A percentile compares a stretch with the other conserved stretches of the same genome.
Conservation (phyloP, 2,329 filamentous ascomycete genomes). For the Aspergillus sp. region DNA sequence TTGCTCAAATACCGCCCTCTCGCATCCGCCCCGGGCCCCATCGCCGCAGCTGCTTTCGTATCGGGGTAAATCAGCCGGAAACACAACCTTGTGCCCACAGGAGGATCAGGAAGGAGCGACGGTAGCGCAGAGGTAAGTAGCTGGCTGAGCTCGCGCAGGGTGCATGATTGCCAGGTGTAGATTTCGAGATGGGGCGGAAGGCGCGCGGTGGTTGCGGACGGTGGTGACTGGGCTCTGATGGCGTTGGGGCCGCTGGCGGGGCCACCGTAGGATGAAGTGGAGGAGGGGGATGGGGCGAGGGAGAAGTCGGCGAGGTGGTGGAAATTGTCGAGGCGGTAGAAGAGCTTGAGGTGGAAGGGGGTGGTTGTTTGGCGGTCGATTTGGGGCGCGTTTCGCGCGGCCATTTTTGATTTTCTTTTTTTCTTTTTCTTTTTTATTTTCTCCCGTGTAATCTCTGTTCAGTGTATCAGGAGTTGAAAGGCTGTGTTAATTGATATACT, state of each 20-base stretch:
- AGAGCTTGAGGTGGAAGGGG: conserved; percentile 79
- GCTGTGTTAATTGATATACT: no score
- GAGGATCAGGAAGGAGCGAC: conserved; percentile 62
- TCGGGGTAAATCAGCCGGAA: conserved; percentile 85
- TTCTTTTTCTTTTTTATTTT: no score
- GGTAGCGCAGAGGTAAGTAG: conserved; percentile 66
- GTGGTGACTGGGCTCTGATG: conserved; percentile 43
- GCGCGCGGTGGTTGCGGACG: conserved; percentile 45
- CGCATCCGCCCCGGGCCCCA: conserved; percentile 25
- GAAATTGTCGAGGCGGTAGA: conserved; percentile 68
- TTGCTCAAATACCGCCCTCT: conserved; percentile 64
- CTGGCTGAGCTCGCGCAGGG: conserved; percentile 70
- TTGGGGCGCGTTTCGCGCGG: conserved; percentile 30
- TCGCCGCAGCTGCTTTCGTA: conserved; percentile 42
- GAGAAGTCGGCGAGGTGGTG: conserved; percentile 48
- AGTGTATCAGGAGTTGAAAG: neutral
- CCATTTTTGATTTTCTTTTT: conserved; percentile 11
- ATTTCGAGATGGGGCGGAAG: conserved; percentile 66
- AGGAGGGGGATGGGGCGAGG: conserved; percentile 19
- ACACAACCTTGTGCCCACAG: conserved; percentile 74
- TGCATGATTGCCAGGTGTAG: conserved; percentile 80
- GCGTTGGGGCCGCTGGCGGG: conserved; percentile 36
- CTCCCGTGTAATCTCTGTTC: no score
- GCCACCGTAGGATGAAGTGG: conserved; percentile 15
- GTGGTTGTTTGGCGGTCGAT: conserved; percentile 64